Evolutionary conservation across 1,139 yeast species (phyloP), one percentile per base, ranked within the genome.

Genomic region (Saccharomyces hybrid): DNA sequence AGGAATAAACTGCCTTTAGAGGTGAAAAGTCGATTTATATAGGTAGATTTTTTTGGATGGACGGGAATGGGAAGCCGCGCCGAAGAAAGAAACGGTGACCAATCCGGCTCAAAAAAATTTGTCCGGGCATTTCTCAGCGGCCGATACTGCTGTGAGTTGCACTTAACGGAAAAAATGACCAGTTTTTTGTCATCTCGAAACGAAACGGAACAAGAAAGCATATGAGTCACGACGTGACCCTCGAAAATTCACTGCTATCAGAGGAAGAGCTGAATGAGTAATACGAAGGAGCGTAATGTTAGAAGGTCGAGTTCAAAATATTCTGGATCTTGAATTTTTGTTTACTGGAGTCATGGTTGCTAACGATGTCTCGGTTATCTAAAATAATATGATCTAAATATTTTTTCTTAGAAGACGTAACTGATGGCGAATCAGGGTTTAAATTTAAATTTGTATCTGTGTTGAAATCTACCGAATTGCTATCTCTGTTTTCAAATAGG

Each of bases 311-410:
- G n/a, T 38, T 38, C 3, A 38, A 6, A 11, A 38, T 38, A 20
- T 38, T 38, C 25, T 38, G 44, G 5, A 38, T 38, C 20, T 38
- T 38, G 25, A 16, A 38, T 38, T 38, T 38, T 16, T 38, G 44
- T 38, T 38, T 38, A 20, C 25, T 38, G 25, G 44, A 38, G 44
- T 11, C 44, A 38, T 16, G 23, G 16, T 13, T 7, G 44, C 20
- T 38, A 20, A 16, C 9, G 7, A 38, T 38, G 9, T 38, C 44
- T 38, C 44, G 16, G 44, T 48, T 46, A 14, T 52, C 57, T 32
- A 58, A 26, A 16, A 57, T 53, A 29, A 54, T 54, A 51, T 58
- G 57, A 41, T 57, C 59, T 20, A 56, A 4, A 41, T 23, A 32
- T 28, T 46, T 54, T 34, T 46, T 42, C 14, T 29, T 44, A 11